Evolutionary conservation across 129 eudicot genomes (phyloP), one percentile per base, ranked within the genome.

Genomic region (Escallonia rubra): DNA sequence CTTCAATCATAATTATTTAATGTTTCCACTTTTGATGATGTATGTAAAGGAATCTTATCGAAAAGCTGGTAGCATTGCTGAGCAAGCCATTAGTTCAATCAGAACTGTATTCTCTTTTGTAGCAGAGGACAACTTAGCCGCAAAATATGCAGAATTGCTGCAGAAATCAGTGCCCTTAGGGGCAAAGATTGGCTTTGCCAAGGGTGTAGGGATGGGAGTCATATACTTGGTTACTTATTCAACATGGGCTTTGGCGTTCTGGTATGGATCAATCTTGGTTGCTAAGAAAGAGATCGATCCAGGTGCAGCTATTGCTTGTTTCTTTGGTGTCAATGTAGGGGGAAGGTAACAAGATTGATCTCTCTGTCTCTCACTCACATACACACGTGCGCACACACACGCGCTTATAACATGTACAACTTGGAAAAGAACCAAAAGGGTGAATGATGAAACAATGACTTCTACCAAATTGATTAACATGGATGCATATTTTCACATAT

Each of bases 241-340:
- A 9, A 89, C 96, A 50, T 89, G 96, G 96, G 96, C 96, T 47
- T 80, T 89, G 70, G 96, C 96, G 41, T 89, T 86, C 63, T 89
- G 96, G 94, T 89, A 86, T 60, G 96, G 96, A 11, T 83, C 96
- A 14, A 80, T 89, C 73, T 75, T 89, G 72, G 82, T 89, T 52
- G 71, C 83, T 5, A 76, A 67, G 40, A 41, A 66, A 8, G 75
- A 89, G 66, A 72, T 89, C 71, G 58, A 80, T 2, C 90, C 88
- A 13, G 96, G 96, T 50, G 82, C 49, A 41, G 96, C 96, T 77
- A 89, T 89, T 55, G 90, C 96, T 43, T 89, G 96, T 62, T 89
- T 89, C 82, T 89, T 89, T 57, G 90, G 96, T 46, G 94, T 89
- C 77, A 89, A 86, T 57, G 96, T 89, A 16, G 96, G 88, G 14